Conservation (phyloP, 805 yeast genomes). For the Candida jianshihensis region DNA sequence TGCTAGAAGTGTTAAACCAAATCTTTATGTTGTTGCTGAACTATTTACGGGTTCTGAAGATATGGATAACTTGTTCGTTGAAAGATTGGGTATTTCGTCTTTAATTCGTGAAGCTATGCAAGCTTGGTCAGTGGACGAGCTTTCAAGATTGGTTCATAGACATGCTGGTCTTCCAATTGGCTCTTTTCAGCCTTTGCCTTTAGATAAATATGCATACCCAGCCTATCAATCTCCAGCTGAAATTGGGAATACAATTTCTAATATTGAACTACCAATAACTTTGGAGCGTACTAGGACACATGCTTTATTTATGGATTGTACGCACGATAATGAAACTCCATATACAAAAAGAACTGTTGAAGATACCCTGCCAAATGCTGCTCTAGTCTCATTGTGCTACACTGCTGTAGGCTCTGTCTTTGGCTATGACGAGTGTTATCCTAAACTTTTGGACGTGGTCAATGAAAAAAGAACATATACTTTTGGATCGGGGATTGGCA, state of each 20-base stretch:
- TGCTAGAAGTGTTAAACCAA: slow-evolving; percentile 80
- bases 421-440: slow-evolving; percentile 92
- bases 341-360: slow-evolving; percentile 85
- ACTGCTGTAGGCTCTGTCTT: slow-evolving; percentile 92
- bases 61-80: slow-evolving; percentile 85
- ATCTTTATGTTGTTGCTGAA: slow-evolving; percentile 90
- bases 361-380: slow-evolving; percentile 93
- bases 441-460: slow-evolving; percentile 74
- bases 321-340: slow-evolving; percentile 93
- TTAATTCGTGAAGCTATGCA: slow-evolving; percentile 96
- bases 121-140: slow-evolving; percentile 82
- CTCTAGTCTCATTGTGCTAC: slow-evolving; percentile 85
- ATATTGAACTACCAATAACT: slow-evolving; percentile 59
- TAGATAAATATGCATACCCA: slow-evolving; percentile 68
- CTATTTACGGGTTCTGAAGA: slow-evolving; percentile 88
- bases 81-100: slow-evolving; percentile 82
- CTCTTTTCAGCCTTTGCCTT: slow-evolving; percentile 72
- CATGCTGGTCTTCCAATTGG: slow-evolving; percentile 97
- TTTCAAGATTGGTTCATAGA: slow-evolving; percentile 78
- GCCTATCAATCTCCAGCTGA: slow-evolving; percentile 28
- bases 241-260: slow-evolving; percentile 36
- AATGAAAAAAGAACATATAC: slow-evolving; percentile 62
- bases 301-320: slow-evolving; percentile 95
- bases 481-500: slow-evolving; percentile 58
- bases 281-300: slow-evolving; percentile 74